A percentile compares a stretch with the other conserved stretches of the same genome.
Evolutionary conservation across 2,329 filamentous ascomycete species (phyloP).

Genomic region (Biscogniauxia marginata): DNA sequence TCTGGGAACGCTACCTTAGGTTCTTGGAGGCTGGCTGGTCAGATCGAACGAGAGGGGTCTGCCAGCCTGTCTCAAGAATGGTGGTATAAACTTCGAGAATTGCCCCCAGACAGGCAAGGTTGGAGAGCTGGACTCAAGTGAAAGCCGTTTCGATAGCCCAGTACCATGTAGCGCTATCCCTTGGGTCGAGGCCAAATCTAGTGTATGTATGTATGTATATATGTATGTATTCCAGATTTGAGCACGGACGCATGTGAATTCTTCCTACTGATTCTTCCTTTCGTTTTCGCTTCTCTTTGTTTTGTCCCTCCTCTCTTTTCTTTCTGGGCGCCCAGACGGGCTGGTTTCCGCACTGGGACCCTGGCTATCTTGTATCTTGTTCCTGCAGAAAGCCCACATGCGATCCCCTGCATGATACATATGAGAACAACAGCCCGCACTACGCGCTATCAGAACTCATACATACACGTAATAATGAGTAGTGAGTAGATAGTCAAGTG

Average conservation of each 20-base stretch:
- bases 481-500: constrained; percentile 1
- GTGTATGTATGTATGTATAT: too few relatives aligned
- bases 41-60: neutral
- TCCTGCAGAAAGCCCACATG: constrained; percentile 8
- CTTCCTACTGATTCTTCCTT: neutral
- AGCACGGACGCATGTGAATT: neutral
- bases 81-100: neutral
- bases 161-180: neutral
- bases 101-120: neutral
- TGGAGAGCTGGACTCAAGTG: neutral
- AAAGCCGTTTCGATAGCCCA: neutral
- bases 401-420: constrained; percentile 25
- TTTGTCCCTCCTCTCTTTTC: neutral
- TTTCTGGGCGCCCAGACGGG: neutral
- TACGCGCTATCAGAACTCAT: neutral
- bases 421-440: constrained; percentile 14
- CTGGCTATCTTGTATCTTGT: neutral
- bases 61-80: neutral
- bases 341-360: constrained; percentile 16
- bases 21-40: neutral
- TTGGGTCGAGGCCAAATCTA: neutral
- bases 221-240: too few relatives aligned
- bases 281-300: neutral
- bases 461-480: neutral
- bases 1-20: neutral